These are phyloP conservation scores for Fraxinus cuspidata DNA, from an alignment of 257 asterid genomes.

Conservation along the genomic window DNA sequence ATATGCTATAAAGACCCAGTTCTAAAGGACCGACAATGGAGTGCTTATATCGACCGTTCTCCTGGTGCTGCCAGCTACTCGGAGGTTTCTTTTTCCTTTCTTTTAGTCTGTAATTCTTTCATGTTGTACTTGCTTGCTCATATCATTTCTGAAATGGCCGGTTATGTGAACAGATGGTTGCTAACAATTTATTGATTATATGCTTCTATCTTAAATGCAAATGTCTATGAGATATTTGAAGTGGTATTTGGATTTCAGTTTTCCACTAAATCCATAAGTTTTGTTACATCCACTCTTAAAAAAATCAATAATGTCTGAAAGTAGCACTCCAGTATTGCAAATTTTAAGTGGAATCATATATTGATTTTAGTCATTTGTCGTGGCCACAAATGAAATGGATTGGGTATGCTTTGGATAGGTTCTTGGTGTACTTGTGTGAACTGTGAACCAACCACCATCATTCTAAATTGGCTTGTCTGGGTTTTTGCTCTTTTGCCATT, in stretches of 20 bases:
- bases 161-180: background rate
- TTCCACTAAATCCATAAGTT: background rate
- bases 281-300: background rate
- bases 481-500: background rate
- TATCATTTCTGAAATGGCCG: background rate
- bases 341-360: background rate
- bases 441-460: background rate
- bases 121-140: background rate
- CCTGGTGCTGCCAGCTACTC: constrained; percentile 89
- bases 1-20: constrained; percentile 94
- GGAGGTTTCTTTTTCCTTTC: constrained; percentile 38
- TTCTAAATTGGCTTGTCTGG: background rate
- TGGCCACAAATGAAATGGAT: background rate
- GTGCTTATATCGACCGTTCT: constrained; percentile 93
- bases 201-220: background rate
- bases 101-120: background rate
- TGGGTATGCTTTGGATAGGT: background rate
- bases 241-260: background rate
- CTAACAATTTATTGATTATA: background rate
- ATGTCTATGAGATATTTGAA: background rate
- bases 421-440: background rate
- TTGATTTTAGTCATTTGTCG: background rate
- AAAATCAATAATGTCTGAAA: no score
- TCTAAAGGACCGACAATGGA: constrained; percentile 85
- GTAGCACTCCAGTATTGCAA: background rate